These are phyloP conservation scores for Echeveria elegans DNA, from an alignment of 164 flowering plant species.

Conservation along the genomic window DNA sequence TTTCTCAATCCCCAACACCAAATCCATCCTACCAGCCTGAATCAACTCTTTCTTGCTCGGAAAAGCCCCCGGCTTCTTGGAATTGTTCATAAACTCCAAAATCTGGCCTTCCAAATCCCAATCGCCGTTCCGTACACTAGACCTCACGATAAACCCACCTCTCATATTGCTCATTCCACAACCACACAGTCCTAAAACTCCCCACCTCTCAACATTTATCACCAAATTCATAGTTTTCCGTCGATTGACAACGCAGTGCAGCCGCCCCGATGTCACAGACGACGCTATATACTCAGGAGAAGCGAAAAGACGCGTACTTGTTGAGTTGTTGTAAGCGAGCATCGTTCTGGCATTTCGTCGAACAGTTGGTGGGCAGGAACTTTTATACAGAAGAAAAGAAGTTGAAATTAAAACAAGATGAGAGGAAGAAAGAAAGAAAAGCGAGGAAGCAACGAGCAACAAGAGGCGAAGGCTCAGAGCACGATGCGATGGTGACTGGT, in stretches of 20 bases:
- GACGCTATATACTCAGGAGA: background rate
- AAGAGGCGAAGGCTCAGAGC: too few species aligned
- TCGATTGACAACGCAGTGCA: background rate
- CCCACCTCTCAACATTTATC: background rate
- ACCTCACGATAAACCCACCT: constrained; percentile 13
- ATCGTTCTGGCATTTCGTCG: constrained; percentile 65
- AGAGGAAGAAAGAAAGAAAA: too few species aligned
- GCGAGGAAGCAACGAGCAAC: background rate
- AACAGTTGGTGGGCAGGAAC: constrained; percentile 15
- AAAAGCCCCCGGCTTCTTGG: constrained; percentile 48
- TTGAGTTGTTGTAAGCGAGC: constrained; percentile 20
- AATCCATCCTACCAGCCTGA: constrained; percentile 73
- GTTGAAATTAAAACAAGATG: too few species aligned
- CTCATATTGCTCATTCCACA: background rate
- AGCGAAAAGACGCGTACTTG: constrained; percentile 1
- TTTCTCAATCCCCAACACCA: constrained; percentile 49
- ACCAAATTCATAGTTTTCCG: background rate
- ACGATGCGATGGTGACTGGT: too few species aligned
- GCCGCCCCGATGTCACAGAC: constrained; percentile 2
- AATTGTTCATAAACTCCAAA: constrained; percentile 65
- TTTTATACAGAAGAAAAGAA: too few species aligned
- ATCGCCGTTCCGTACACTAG: constrained; percentile 32
- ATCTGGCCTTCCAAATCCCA: constrained; percentile 53
- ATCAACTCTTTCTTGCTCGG: constrained; percentile 63
- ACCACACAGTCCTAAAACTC: background rate